Evolutionary conservation across 495 filamentous ascomycete genomes (phyloP).

Genomic region (Darksidea phi): DNA sequence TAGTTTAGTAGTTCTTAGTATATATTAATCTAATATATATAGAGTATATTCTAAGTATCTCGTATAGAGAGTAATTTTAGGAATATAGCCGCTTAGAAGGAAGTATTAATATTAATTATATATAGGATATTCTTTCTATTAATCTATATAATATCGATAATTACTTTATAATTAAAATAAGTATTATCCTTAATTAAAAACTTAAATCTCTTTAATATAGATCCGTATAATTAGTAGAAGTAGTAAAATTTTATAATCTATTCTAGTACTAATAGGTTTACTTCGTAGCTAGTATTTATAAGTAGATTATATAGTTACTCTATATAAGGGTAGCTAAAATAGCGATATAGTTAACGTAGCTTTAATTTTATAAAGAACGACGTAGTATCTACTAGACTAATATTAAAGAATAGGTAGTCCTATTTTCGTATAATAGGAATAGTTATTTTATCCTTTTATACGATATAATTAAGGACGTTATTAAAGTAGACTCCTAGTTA

Average conservation of each 20-base stretch:
- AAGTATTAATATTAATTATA: background rate
- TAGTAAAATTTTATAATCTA: conserved; percentile 2
- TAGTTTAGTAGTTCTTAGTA: background rate
- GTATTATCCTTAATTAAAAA: conserved; percentile 1
- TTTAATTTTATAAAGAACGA: background rate
- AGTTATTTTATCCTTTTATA: background rate
- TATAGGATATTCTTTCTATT: background rate
- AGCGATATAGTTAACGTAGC: no score
- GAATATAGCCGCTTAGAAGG: background rate
- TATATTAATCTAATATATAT: conserved; percentile 1
- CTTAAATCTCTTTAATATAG: background rate
- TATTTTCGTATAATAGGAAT: background rate
- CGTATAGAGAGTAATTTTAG: background rate
- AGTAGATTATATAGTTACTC: background rate
- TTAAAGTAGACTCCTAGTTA: background rate
- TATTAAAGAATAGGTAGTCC: no score
- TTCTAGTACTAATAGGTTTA: background rate
- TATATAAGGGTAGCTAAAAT: background rate
- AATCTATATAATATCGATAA: conserved; percentile 8
- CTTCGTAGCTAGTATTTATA: background rate
- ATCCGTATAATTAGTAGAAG: background rate
- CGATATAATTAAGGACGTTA: background rate
- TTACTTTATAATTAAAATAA: conserved; percentile 4
- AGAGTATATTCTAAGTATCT: background rate
- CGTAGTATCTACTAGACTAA: no score